Conservation (phyloP, 768 basidiomycete species). For the Phanerochaete carnosa region DNA sequence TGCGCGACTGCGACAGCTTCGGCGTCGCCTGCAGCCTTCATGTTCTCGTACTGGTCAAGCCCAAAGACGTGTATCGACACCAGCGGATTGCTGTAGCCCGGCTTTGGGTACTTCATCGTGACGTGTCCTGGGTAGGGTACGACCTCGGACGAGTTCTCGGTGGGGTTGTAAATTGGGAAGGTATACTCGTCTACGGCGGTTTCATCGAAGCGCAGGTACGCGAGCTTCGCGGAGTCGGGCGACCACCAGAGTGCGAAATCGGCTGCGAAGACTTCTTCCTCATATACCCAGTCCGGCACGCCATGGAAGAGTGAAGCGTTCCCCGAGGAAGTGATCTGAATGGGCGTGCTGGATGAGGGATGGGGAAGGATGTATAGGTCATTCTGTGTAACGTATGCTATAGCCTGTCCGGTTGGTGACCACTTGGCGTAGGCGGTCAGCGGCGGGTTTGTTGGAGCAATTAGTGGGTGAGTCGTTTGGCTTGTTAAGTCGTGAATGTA, state of each 20-base stretch:
- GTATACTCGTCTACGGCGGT: conserved; percentile 81
- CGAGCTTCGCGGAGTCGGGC: conserved; percentile 70
- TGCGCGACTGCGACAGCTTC: conserved; percentile 33
- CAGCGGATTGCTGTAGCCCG: conserved; percentile 85
- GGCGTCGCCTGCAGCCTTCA: conserved; percentile 24
- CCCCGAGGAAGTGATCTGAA: conserved; percentile 80
- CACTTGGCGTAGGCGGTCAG: conserved; percentile 78
- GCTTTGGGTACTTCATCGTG: conserved; percentile 83
- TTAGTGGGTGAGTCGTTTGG: conserved; percentile 66
- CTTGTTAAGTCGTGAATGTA: conserved; percentile 81
- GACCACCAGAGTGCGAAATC: conserved; percentile 91
- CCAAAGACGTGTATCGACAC: conserved; percentile 85
- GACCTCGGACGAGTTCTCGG: conserved; percentile 61
- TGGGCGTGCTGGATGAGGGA: conserved; percentile 46
- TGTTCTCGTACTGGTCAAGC: conserved; percentile 44
- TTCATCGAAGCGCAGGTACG: conserved; percentile 88
- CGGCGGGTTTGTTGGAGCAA: conserved; percentile 66
- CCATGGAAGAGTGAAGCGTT: conserved; percentile 88
- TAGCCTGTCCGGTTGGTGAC: conserved; percentile 80
- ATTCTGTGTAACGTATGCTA: conserved; percentile 84
- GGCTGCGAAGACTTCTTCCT: conserved; percentile 79
- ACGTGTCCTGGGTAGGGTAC: conserved; percentile 70
- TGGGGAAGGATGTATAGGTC: conserved; percentile 84
- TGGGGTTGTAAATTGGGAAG: conserved; percentile 92
- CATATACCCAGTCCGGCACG: conserved; percentile 97